Percentiles rank a stretch among this genome's conserved stretches.
phyloP scores from a whole-genome alignment of 495 filamentous ascomycete species.

The Penicillium soppii region DNA sequence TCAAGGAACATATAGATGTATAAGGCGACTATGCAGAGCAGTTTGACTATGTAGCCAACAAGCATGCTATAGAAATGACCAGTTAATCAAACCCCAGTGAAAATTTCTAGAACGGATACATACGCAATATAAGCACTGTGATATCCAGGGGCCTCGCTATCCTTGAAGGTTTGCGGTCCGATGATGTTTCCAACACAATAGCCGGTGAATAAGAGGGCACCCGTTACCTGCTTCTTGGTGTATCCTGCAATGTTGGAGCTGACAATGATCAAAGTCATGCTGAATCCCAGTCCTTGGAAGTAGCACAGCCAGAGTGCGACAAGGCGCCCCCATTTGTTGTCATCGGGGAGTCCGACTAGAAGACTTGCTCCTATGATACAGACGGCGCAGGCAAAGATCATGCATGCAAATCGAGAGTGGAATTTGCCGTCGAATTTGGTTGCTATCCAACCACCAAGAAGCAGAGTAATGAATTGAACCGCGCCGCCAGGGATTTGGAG shows the following conservation, averaged over 20 bases:
- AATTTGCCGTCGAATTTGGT: slow-evolving; percentile 36
- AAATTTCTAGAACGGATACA: not conserved
- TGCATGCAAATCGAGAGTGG: slow-evolving; percentile 30
- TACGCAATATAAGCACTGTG: slow-evolving; percentile 55
- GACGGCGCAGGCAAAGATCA: slow-evolving; percentile 47
- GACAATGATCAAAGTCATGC: slow-evolving; percentile 48
- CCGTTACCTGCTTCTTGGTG: slow-evolving; percentile 56
- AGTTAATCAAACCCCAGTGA: not conserved
- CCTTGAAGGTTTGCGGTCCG: slow-evolving; percentile 54
- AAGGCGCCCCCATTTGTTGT: slow-evolving; percentile 53
- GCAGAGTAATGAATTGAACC: slow-evolving; percentile 37
- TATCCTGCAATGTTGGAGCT: slow-evolving; percentile 54
- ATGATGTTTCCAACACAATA: slow-evolving; percentile 45
- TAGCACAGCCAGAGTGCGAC: slow-evolving; percentile 55
- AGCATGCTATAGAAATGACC: slow-evolving; percentile 37
- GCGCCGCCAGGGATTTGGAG: slow-evolving; percentile 51
- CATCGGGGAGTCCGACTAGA: slow-evolving; percentile 47
- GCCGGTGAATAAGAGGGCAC: slow-evolving; percentile 47
- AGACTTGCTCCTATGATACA: slow-evolving; percentile 58
- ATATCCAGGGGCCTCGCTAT: slow-evolving; percentile 51
- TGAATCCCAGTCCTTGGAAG: slow-evolving; percentile 48
- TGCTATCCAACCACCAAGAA: slow-evolving; percentile 38
- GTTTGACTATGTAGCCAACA: slow-evolving; percentile 51
- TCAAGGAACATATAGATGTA: slow-evolving; percentile 54
- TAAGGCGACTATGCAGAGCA: slow-evolving; percentile 42